Conservation (phyloP, 2,329 filamentous ascomycete genomes). For the Aureobasidium subglaciale region DNA sequence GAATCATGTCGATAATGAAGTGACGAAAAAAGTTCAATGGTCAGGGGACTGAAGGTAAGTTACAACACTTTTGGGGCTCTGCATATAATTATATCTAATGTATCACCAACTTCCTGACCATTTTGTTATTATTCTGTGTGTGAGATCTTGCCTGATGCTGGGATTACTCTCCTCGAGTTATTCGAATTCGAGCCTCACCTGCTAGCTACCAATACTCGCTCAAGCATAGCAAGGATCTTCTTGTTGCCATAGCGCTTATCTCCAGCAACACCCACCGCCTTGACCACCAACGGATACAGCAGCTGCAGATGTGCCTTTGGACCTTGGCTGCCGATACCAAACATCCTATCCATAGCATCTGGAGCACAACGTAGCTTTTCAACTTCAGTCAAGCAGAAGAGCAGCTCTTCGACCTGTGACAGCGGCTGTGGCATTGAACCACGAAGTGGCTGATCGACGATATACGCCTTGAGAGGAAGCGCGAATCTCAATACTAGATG, state of each 20-base stretch:
- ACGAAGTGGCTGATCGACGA: constrained; percentile 83
- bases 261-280: constrained; percentile 55
- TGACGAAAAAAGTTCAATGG: not conserved
- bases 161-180: too few relatives aligned
- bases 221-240: constrained; percentile 32
- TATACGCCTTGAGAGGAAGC: constrained; percentile 73
- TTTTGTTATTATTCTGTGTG: not conserved
- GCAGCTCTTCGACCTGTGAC: constrained; percentile 69
- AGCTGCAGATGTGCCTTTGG: constrained; percentile 68
- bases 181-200: too few relatives aligned
- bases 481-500: constrained; percentile 78
- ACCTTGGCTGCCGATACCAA: constrained; percentile 28
- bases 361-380: constrained; percentile 62
- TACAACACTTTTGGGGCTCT: not conserved
- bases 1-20: not conserved
- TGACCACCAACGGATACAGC: constrained; percentile 70
- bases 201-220: constrained; percentile 32
- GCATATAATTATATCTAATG: not conserved
- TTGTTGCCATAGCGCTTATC: constrained; percentile 54
- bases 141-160: too few relatives aligned
- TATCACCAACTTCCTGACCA: constrained; percentile 2
- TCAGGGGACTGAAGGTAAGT: not conserved
- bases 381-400: constrained; percentile 62
- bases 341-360: constrained; percentile 16
- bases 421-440: constrained; percentile 84